A percentile compares a stretch with the other conserved stretches of the same genome.
Conservation (phyloP, 2,329 filamentous ascomycete genomes). For the Calonectria naviculata region DNA sequence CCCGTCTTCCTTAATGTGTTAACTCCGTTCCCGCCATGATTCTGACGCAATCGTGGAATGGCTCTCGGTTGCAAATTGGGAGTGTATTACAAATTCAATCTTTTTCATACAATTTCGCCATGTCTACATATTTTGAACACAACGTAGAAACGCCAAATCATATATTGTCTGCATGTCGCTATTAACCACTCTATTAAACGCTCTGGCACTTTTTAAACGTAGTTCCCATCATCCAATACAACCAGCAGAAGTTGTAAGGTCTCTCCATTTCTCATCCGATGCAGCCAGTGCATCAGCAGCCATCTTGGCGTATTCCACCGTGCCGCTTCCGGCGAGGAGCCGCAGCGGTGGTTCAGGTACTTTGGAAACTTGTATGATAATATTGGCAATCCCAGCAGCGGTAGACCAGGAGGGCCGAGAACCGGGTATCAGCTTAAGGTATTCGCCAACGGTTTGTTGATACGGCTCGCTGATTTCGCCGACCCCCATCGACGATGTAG, state of each 20-base stretch:
- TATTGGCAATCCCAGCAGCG: constrained; percentile 38
- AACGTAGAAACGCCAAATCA: no score
- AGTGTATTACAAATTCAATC: no score
- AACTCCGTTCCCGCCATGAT: no score
- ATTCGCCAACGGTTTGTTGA: constrained; percentile 45
- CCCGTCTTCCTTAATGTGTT: no score
- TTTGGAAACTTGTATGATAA: constrained; percentile 39
- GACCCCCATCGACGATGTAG: constrained; percentile 43
- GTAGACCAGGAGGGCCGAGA: constrained; percentile 17
- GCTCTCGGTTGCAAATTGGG: no score
- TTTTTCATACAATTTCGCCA: no score
- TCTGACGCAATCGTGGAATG: no score
- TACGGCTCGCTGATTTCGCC: constrained; percentile 46
- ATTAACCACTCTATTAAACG: background rate
- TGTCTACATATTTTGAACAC: no score
- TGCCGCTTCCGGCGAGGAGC: constrained; percentile 44
- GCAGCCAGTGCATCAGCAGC: constrained; percentile 31
- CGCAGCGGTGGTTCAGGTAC: constrained; percentile 42
- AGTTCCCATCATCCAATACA: background rate
- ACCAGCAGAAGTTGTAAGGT: constrained; percentile 1
- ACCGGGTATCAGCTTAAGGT: constrained; percentile 16
- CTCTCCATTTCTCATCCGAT: constrained; percentile 43
- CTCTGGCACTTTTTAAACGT: no score
- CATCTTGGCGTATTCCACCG: constrained; percentile 33
- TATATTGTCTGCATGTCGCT: no score